phyloP scores from a whole-genome alignment of 2,329 filamentous ascomycete species.

The Fusarium annulatum region DNA sequence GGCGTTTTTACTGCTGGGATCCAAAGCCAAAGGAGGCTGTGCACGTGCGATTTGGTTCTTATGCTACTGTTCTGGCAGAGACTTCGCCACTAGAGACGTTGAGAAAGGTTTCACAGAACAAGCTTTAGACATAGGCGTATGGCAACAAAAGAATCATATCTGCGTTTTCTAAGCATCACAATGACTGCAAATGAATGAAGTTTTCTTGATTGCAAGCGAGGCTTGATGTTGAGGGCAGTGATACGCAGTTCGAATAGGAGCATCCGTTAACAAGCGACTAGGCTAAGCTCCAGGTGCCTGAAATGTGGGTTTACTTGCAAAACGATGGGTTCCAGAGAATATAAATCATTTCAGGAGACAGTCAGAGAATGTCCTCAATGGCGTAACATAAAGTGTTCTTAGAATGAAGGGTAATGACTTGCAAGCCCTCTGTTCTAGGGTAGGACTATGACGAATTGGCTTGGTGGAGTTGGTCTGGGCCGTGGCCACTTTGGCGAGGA shows the following conservation, averaged over 20 bases:
- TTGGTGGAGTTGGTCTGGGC: not conserved
- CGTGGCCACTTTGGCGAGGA: not conserved
- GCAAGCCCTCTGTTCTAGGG: not conserved
- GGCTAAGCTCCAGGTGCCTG: fast-evolving
- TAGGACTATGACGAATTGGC: not conserved
- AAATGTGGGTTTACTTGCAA: no score
- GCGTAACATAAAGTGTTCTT: not conserved
- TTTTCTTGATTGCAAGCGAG: fast-evolving
- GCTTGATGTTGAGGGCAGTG: not conserved
- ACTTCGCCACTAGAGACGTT: not conserved
- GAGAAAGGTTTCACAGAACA: not conserved
- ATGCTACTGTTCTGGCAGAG: constrained; percentile 17
- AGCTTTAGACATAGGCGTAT: not conserved
- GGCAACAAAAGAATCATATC: not conserved
- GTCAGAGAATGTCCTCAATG: no score
- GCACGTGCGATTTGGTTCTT: constrained; percentile 23
- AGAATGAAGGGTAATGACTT: not conserved
- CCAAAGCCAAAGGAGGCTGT: constrained; percentile 23
- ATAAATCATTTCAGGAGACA: fast-evolving
- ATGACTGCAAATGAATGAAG: fast-evolving
- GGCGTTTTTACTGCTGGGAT: constrained; percentile 31
- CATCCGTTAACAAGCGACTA: not conserved
- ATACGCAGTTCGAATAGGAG: no score
- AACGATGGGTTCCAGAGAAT: no score
- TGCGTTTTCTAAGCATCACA: fast-evolving